These are phyloP conservation scores for Stentor coeruleus DNA, from an alignment of 73 alveolate genomes.

Conservation along the genomic window DNA sequence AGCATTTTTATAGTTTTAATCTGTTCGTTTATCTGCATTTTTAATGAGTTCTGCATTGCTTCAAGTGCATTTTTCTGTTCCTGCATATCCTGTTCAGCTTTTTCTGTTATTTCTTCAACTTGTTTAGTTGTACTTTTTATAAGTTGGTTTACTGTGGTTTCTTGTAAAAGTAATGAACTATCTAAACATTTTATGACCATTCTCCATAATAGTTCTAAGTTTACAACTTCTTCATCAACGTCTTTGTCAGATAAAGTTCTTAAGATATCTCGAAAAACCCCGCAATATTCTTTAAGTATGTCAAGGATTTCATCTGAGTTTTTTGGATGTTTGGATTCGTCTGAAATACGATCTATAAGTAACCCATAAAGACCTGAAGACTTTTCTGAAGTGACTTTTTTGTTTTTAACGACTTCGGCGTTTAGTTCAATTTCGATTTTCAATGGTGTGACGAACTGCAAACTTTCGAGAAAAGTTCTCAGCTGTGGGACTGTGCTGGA, in stretches of 20 bases:
- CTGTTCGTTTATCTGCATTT: background rate
- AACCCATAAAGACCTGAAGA: background rate
- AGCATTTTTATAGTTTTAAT: background rate
- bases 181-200: background rate
- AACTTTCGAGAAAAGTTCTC: background rate
- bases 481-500: background rate
- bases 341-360: background rate
- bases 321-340: background rate
- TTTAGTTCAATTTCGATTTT: background rate
- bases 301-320: background rate
- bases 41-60: background rate
- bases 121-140: background rate
- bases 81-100: background rate
- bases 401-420: background rate
- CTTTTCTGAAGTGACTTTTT: background rate
- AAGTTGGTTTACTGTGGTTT: background rate
- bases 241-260: background rate
- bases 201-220: conserved; percentile 13
- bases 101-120: background rate
- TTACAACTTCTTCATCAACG: background rate
- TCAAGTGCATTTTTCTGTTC: background rate
- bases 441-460: background rate
- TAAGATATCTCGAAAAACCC: conserved; percentile 1
- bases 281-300: background rate
- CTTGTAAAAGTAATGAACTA: background rate